A percentile compares a stretch with the other conserved stretches of the same genome.
Evolutionary conservation across 352 stramenopile species (phyloP).

Genomic region (Globisporangium abappressorium): DNA sequence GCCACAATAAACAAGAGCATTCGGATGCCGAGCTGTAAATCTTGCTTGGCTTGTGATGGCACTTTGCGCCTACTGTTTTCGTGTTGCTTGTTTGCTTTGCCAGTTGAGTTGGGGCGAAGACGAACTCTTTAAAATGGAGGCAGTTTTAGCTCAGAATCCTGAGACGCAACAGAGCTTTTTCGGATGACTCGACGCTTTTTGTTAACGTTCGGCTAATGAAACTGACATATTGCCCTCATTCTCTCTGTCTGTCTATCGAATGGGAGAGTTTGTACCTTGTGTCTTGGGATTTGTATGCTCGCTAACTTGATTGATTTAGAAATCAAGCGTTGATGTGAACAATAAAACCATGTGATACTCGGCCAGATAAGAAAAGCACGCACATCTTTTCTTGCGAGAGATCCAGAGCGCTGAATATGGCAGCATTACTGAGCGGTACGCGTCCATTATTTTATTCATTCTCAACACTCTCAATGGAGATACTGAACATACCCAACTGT

Average conservation of each 20-base stretch:
- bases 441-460: background rate
- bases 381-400: background rate
- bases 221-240: background rate
- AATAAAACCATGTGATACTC: background rate
- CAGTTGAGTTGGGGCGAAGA: background rate
- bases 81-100: background rate
- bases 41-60: background rate
- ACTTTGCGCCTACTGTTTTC: background rate
- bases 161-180: background rate
- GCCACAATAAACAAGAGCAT: conserved; percentile 1
- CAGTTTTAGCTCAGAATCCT: background rate
- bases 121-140: background rate
- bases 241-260: background rate
- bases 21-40: background rate
- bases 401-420: background rate
- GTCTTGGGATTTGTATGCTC: background rate
- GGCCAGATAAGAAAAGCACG: background rate
- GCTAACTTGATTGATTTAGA: background rate
- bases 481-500: too few species aligned
- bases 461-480: too few species aligned
- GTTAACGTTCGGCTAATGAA: background rate
- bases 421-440: background rate
- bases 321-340: background rate
- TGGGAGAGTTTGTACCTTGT: background rate
- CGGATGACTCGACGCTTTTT: conserved; percentile 5